Base-by-base conservation (phyloP, 2,329 filamentous ascomycete genomes). In the Fusarium continuum region DNA sequence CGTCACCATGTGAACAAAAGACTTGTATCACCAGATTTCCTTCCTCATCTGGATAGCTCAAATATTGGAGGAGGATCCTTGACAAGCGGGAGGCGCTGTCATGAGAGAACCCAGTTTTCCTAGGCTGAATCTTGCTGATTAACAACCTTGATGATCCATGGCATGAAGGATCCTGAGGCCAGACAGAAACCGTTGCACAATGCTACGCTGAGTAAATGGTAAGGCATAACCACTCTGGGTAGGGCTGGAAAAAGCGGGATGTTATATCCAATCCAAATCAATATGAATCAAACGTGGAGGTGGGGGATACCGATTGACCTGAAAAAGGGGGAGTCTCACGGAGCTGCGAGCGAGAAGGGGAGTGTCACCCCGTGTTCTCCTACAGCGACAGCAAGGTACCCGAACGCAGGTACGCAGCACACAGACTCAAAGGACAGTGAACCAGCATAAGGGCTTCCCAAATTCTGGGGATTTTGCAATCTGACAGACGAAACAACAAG, bases 191-290 rank as follows among this genome's bases (percentile, higher is more conserved):
- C 43, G 61, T 65, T 65, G 47, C 55, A 59, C 28, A 52, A 47
- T 60, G 25, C n/a, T 25, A 59, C 54, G 54, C 25, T 59, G 39
- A 28, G 19, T 28, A 39, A 10, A 46, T 55, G 57, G 58, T 31
- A 63, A 48, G 60, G 60, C 47, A 63, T 35, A 60, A 35, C 17
- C 45, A 17, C 50, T 47, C 25, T 60, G 46, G 26, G 39, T 65
- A 65, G 56, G 61, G 61, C 61, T 65, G 61, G 49, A 36, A 51
- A 61, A 62, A 45, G 55, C 46, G 55, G 61, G 51, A 56, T 65
- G 34, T 25, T 25, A 43, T 25, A 22, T 62, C 50, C 26, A 62
- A 36, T 32, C 34, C 28, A 36, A 23, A 35, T 29, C 38, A 35
- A 44, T 38, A 39, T 31, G 28, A 36, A 36, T 20, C 28, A 44